Percentiles rank a stretch among this genome's conserved stretches.
phyloP scores from a whole-genome alignment of 345 rosid genomes.

The Psidium friedrichsthalianum region DNA sequence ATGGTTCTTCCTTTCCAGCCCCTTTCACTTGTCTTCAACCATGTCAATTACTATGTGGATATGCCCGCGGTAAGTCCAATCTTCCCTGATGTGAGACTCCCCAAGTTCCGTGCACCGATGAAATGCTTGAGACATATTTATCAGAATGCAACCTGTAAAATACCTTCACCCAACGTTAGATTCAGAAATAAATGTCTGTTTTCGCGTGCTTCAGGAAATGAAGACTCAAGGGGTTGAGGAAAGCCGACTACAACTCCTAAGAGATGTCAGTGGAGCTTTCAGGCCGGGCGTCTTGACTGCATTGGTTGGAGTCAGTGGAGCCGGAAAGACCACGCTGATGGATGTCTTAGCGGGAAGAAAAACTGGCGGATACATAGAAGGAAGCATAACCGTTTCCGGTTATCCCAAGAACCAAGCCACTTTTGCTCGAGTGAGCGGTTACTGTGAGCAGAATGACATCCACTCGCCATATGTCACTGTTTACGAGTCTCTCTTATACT shows the following conservation, averaged over 20 bases:
- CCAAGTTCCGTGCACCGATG: background rate
- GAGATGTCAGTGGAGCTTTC: conserved; percentile 25
- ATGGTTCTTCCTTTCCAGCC: conserved; percentile 37
- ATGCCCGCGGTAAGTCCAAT: conserved; percentile 16
- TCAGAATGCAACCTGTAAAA: background rate
- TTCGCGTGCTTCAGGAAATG: conserved; percentile 20
- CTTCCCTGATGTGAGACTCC: background rate
- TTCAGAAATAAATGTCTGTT: background rate
- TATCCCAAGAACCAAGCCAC: conserved; percentile 28
- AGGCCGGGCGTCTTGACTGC: conserved; percentile 36
- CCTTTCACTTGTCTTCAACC: conserved; percentile 24
- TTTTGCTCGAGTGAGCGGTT: conserved; percentile 11
- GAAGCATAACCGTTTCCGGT: conserved; percentile 25
- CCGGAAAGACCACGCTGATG: conserved; percentile 41
- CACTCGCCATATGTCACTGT: conserved; percentile 11
- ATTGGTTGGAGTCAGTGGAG: conserved; percentile 37
- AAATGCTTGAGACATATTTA: background rate
- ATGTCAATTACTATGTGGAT: conserved; percentile 22
- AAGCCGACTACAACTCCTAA: conserved; percentile 20
- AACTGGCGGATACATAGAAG: conserved; percentile 33
- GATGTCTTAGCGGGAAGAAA: conserved; percentile 39
- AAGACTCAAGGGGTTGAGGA: conserved; percentile 27
- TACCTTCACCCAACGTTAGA: background rate
- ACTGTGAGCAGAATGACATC: conserved; percentile 13
- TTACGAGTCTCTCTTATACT: conserved; percentile 11